Evolutionary conservation across 305 asterid species (phyloP).

Genomic region (Rubia balearica): DNA sequence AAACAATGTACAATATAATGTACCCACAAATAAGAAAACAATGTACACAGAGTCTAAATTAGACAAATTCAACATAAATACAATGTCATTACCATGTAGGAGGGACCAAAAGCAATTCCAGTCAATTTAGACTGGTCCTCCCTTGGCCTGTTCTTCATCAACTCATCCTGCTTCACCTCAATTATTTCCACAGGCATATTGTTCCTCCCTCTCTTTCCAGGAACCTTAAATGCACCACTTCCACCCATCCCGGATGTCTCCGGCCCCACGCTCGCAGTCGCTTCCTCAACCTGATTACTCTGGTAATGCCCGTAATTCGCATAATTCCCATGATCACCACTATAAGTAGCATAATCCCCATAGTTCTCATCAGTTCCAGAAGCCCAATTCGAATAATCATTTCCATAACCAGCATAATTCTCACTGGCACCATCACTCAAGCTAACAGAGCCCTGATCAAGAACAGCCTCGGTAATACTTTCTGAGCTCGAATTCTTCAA

Average conservation of each 20-base stretch:
- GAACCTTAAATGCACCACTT: slow-evolving; percentile 32
- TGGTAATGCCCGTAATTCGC: slow-evolving; percentile 36
- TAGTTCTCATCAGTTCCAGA: slow-evolving; percentile 35
- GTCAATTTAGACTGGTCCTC: slow-evolving; percentile 74
- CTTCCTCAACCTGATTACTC: slow-evolving; percentile 34
- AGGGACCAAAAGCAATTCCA: slow-evolving; percentile 92
- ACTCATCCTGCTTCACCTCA: slow-evolving; percentile 93
- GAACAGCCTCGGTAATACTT: slow-evolving; percentile 17
- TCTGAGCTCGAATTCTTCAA: slow-evolving; percentile 26
- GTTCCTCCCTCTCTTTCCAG: slow-evolving; percentile 70
- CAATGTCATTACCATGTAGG: slow-evolving; percentile 51
- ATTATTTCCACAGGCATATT: slow-evolving; percentile 45
- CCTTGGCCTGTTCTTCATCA: slow-evolving; percentile 85
- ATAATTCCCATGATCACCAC: slow-evolving; percentile 30
- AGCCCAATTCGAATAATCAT: slow-evolving; percentile 33
- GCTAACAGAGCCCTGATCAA: slow-evolving; percentile 19
- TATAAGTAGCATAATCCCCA: slow-evolving; percentile 24
- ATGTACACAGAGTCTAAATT: not conserved
- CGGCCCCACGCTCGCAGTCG: slow-evolving; percentile 25
- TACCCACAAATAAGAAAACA: not conserved
- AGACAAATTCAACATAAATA: not conserved
- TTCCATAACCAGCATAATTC: slow-evolving; percentile 12
- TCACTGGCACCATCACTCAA: slow-evolving; percentile 14
- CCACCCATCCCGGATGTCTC: slow-evolving; percentile 38
- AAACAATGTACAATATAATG: not conserved